A percentile compares a stretch with the other conserved stretches of the same genome.
phyloP scores from a whole-genome alignment of 805 yeast genomes.

The Wickerhamiella kurtzmanii region DNA sequence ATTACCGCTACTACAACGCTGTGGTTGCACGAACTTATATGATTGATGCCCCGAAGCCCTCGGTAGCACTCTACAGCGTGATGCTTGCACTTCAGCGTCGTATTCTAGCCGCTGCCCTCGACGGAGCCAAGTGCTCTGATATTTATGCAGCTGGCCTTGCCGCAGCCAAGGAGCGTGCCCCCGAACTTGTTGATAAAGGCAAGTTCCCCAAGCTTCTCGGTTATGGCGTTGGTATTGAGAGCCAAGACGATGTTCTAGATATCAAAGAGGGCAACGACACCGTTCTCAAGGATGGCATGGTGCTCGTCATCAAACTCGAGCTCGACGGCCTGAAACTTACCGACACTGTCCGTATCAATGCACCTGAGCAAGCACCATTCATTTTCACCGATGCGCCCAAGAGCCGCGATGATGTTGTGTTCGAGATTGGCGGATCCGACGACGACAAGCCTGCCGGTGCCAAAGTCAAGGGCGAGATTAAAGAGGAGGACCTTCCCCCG shows the following conservation, averaged over 20 bases:
- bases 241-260: conserved; percentile 64
- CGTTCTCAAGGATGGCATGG: conserved; percentile 53
- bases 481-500: conserved; percentile 1
- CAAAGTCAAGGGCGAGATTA: conserved; percentile 4
- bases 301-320: conserved; percentile 56
- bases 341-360: conserved; percentile 57
- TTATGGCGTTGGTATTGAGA: conserved; percentile 79
- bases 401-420: conserved; percentile 60
- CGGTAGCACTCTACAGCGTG: conserved; percentile 68
- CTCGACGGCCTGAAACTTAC: conserved; percentile 51
- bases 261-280: conserved; percentile 63
- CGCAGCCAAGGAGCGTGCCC: conserved; percentile 45
- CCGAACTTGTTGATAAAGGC: conserved; percentile 39
- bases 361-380: conserved; percentile 43
- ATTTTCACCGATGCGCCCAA: conserved; percentile 65
- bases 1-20: conserved; percentile 82
- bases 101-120: conserved; percentile 47
- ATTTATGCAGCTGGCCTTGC: conserved; percentile 53
- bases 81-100: conserved; percentile 55
- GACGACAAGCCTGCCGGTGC: conserved; percentile 20
- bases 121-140: conserved; percentile 53
- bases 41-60: conserved; percentile 72
- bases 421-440: conserved; percentile 48
- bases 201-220: conserved; percentile 72
- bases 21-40: conserved; percentile 77